Evolutionary conservation across 2,329 filamentous ascomycete species (phyloP), one percentile per base, ranked within the genome.

Genomic region (Orbilia blumenaviensis): DNA sequence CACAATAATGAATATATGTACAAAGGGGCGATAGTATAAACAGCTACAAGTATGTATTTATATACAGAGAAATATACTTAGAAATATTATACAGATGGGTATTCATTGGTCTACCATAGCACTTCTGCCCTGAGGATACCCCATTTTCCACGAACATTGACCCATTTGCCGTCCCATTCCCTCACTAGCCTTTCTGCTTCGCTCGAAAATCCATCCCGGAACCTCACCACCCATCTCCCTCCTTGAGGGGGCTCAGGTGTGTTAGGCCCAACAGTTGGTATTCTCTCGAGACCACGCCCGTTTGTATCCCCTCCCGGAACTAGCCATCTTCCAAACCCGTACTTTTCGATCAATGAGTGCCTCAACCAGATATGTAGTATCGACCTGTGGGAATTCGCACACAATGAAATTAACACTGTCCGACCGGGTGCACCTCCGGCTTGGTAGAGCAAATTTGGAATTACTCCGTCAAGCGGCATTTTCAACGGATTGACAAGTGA

Each of bases 141-240:
- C 21, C 34, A 63, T 27, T 52, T 63, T 12, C 71, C 71, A 2
- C 16, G 46, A 9, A 75, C 21, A 5, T 58, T 75, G 3, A 68
- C 63, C 63, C 56, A 68, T 25, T 36, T 48, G 6, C 63, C 63
- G 50, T 75, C 71, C 71, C 71, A 75, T 1, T 75, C 71, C 21
- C 71, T 68, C 10, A 75, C 71, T 1, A 75, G 29, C 27, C 71
- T 68, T 14, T 67, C 71, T n/a, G 63, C 71, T 27, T 75, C 71
- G 18, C 71, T 75, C 12, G 46, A 29, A 29, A 32, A 66, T 3
- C 67, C 67, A 9, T 68, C 48, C 10, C 56, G 56, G 23, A 75
- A 75, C 7, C 71, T 63, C 14, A 75, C 25, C 3, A 75, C 10
- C 71, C 71, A 75, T 21, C 48, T 64, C 14, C 71, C 71, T 14